Evolutionary conservation across 495 filamentous ascomycete species (phyloP).

Genomic region (Chaetomium tenue): DNA sequence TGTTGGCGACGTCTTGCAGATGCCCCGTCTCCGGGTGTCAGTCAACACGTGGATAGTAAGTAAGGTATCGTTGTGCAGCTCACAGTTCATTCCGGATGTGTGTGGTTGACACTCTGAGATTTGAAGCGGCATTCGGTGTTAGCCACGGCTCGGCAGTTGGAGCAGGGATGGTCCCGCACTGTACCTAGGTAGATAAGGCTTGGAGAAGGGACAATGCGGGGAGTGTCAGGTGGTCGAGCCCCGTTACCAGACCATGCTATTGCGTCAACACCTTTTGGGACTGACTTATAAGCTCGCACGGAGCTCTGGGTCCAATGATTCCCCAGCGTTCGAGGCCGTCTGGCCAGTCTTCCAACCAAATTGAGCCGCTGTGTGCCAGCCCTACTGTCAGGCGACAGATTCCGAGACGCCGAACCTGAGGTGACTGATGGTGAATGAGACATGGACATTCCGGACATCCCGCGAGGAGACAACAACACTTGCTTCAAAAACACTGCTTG

Average conservation of each 20-base stretch:
- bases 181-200: background rate
- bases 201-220: constrained; percentile 13
- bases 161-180: constrained; percentile 6
- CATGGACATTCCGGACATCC: background rate
- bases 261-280: constrained; percentile 2
- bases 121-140: background rate
- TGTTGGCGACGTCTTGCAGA: background rate
- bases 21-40: background rate
- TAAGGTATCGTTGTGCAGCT: background rate
- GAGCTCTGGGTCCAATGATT: constrained; percentile 4
- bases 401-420: background rate
- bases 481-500: background rate
- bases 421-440: background rate
- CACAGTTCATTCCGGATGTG: background rate
- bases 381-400: constrained; percentile 7
- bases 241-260: constrained; percentile 1
- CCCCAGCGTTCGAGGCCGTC: background rate
- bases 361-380: background rate
- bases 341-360: constrained; percentile 3
- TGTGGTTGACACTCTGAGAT: background rate
- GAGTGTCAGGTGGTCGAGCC: constrained; percentile 17
- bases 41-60: too few species aligned
- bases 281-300: background rate
- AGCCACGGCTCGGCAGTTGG: constrained; percentile 3
- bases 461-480: background rate